Evolutionary conservation across 1,284 basidiomycete genomes (phyloP).

Genomic region (Leccinum colubrinum): DNA sequence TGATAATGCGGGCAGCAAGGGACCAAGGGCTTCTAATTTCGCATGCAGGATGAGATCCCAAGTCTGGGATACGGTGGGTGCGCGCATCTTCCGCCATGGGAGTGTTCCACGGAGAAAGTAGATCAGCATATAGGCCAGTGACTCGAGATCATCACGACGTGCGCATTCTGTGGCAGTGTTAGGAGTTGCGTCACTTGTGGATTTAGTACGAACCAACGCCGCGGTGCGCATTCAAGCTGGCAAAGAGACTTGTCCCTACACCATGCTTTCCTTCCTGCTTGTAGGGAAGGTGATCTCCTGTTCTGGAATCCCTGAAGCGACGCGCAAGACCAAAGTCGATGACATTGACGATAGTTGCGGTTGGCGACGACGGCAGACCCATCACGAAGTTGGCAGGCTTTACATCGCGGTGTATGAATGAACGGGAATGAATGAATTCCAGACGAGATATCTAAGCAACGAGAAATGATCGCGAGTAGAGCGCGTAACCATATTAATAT

Average conservation of each 20-base stretch:
- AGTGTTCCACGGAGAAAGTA: constrained; percentile 90
- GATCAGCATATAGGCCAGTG: constrained; percentile 89
- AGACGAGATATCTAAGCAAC: constrained; percentile 63
- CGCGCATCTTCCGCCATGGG: constrained; percentile 87
- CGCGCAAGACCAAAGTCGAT: constrained; percentile 98
- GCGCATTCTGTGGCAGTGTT: constrained; percentile 61
- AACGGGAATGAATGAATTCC: constrained; percentile 72
- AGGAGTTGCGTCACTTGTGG: constrained; percentile 1
- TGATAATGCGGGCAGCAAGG: constrained; percentile 20
- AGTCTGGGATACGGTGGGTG: constrained; percentile 75
- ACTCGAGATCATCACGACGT: constrained; percentile 90
- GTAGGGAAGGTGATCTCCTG: constrained; percentile 89
- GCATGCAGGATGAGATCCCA: constrained; percentile 74
- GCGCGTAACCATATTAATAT: constrained; percentile 11
- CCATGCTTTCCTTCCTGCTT: constrained; percentile 84
- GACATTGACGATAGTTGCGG: constrained; percentile 72
- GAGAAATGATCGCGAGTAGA: constrained; percentile 19
- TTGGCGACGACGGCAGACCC: constrained; percentile 50
- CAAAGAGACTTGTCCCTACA: constrained; percentile 93
- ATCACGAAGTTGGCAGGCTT: constrained; percentile 96
- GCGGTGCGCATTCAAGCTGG: constrained; percentile 92
- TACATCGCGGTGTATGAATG: constrained; percentile 89
- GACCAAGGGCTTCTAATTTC: constrained; percentile 50
- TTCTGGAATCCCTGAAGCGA: constrained; percentile 88
- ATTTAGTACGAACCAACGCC: constrained; percentile 65